These are phyloP conservation scores for Turnera subulata DNA, from an alignment of 345 rosid genomes.

Conservation along the genomic window DNA sequence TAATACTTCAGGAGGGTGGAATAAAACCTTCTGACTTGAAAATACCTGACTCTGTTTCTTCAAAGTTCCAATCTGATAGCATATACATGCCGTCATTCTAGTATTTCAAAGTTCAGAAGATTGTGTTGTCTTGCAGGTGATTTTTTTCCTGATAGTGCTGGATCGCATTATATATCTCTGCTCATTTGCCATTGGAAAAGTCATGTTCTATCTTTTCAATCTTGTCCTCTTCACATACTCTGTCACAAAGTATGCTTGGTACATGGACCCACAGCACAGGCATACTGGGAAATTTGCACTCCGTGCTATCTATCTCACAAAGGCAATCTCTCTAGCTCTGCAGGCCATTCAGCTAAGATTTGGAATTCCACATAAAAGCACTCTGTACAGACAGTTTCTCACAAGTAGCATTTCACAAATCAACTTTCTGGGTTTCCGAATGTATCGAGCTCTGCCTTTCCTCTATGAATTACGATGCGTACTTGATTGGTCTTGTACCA, in stretches of 20 bases:
- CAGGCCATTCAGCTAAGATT: constrained; percentile 40
- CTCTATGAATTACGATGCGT: constrained; percentile 46
- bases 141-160: constrained; percentile 44
- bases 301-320: constrained; percentile 41
- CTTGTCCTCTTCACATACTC: constrained; percentile 38
- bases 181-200: constrained; percentile 43
- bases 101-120: constrained; percentile 5
- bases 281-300: constrained; percentile 36
- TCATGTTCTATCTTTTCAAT: constrained; percentile 35
- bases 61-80: background rate
- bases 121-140: constrained; percentile 31
- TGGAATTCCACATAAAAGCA: constrained; percentile 42
- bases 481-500: constrained; percentile 52
- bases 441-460: constrained; percentile 46
- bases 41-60: background rate
- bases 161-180: constrained; percentile 44
- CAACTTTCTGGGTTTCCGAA: constrained; percentile 39
- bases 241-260: constrained; percentile 36
- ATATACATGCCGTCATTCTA: background rate
- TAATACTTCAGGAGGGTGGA: no score
- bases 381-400: constrained; percentile 39
- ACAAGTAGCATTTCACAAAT: constrained; percentile 32
- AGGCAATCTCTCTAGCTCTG: constrained; percentile 38
- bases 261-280: constrained; percentile 22
- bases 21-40: background rate